These are phyloP conservation scores for Excoecaria cochinchinensis DNA, from an alignment of 345 rosid species.

Conservation along the genomic window DNA sequence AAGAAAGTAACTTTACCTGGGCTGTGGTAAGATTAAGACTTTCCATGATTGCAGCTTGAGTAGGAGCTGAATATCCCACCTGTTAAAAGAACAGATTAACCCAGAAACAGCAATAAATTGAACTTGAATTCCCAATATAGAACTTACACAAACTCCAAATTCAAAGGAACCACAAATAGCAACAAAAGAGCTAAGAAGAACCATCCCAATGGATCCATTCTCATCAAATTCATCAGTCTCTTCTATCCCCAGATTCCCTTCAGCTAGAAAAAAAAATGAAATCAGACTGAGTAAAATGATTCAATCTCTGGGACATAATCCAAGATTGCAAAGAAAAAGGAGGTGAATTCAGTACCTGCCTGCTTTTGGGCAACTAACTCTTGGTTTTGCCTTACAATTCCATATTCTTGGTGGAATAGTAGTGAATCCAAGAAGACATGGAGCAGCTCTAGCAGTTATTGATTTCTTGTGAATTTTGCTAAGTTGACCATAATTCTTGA, in stretches of 20 bases:
- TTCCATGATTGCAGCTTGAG: conserved; percentile 75
- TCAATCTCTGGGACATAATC: neutral
- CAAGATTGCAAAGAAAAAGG: neutral
- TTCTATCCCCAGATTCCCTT: conserved; percentile 42
- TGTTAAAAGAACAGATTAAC: conserved; percentile 51
- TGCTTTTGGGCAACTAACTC: neutral
- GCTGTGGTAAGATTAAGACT: conserved; percentile 73
- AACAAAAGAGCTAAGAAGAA: conserved; percentile 67
- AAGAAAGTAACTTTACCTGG: conserved; percentile 42
- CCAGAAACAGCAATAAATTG: conserved; percentile 33
- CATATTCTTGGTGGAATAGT: neutral
- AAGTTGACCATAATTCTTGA: neutral
- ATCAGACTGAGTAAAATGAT: neutral
- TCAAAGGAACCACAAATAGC: conserved; percentile 89
- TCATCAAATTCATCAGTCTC: conserved; percentile 16
- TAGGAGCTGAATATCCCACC: conserved; percentile 98
- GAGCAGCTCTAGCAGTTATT: neutral
- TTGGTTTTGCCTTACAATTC: neutral
- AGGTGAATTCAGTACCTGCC: conserved; percentile 1
- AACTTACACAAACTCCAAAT: conserved; percentile 90
- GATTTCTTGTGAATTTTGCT: neutral
- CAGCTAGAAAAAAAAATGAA: neutral
- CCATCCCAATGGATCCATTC: conserved; percentile 59
- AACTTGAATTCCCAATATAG: conserved; percentile 3
- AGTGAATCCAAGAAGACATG: neutral